phyloP scores from a whole-genome alignment of 192 early-diverging fungal species.

The Geranomyces variabilis region DNA sequence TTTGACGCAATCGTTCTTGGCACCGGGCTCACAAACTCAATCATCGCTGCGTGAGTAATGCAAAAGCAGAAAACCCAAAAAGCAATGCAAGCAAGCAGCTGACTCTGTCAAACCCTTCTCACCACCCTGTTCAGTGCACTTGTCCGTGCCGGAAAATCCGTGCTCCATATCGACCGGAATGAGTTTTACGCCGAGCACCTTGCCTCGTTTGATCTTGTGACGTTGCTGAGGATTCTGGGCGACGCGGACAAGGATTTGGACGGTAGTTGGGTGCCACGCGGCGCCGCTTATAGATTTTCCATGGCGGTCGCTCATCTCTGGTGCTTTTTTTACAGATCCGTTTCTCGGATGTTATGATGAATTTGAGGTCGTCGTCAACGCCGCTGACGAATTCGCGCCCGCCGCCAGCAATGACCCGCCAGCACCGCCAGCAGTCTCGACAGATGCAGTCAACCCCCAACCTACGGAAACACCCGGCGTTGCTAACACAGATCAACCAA shows the following conservation, averaged over 20 bases:
- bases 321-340: neutral
- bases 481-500: no score
- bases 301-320: no score
- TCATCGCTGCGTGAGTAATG: slow-evolving; percentile 72
- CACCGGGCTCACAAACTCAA: slow-evolving; percentile 79
- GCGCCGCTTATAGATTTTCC: no score
- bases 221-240: slow-evolving; percentile 43
- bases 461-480: no score
- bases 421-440: no score
- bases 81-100: neutral
- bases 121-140: slow-evolving; percentile 58
- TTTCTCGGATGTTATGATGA: neutral
- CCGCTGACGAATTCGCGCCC: neutral
- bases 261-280: no score
- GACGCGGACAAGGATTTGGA: neutral
- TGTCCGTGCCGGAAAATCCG: slow-evolving; percentile 65
- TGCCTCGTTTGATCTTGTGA: slow-evolving; percentile 59
- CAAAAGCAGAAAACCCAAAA: no score
- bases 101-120: neutral
- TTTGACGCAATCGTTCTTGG: slow-evolving; percentile 87
- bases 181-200: slow-evolving; percentile 77
- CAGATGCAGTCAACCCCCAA: no score
- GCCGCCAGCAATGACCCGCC: no score
- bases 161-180: slow-evolving; percentile 83
- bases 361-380: neutral